phyloP scores from a whole-genome alignment of 495 filamentous ascomycete species.

The Penicillium soppii region DNA sequence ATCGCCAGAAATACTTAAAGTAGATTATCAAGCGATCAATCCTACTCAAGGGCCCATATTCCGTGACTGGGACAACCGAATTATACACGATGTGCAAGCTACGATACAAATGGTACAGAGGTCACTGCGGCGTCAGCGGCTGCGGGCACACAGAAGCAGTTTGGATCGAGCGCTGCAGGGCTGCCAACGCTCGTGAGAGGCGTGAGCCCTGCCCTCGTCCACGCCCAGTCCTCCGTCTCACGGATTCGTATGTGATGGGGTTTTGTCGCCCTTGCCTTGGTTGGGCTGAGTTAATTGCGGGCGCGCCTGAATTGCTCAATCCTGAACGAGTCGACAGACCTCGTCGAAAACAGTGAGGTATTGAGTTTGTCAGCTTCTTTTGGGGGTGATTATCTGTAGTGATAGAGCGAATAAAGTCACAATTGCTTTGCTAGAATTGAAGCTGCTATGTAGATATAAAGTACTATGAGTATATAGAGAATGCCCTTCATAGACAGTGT shows the following conservation, averaged over 20 bases:
- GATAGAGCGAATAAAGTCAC: too few species aligned
- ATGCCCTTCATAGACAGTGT: too few species aligned
- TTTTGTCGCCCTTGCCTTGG: conserved; percentile 4
- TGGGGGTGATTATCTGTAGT: too few species aligned
- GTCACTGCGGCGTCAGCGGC: conserved; percentile 1
- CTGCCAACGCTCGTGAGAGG: neutral
- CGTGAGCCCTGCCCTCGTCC: neutral
- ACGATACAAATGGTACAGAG: conserved; percentile 6
- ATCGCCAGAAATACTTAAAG: too few species aligned
- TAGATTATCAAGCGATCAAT: too few species aligned
- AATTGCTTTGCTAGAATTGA: too few species aligned
- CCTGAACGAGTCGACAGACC: neutral
- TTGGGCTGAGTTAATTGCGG: neutral
- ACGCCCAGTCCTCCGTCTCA: conserved; percentile 2
- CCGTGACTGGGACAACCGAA: too few species aligned
- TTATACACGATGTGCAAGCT: conserved; percentile 1
- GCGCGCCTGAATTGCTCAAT: neutral
- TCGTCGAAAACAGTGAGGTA: neutral
- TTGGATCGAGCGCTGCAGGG: conserved; percentile 3
- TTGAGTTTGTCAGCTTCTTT: too few species aligned
- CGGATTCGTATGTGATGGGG: neutral
- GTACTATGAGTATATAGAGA: too few species aligned
- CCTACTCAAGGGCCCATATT: too few species aligned
- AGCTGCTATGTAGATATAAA: too few species aligned
- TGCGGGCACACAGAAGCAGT: conserved; percentile 6